Evolutionary conservation across 805 yeast genomes (phyloP).

Genomic region (Sugiyamaella marilandica): DNA sequence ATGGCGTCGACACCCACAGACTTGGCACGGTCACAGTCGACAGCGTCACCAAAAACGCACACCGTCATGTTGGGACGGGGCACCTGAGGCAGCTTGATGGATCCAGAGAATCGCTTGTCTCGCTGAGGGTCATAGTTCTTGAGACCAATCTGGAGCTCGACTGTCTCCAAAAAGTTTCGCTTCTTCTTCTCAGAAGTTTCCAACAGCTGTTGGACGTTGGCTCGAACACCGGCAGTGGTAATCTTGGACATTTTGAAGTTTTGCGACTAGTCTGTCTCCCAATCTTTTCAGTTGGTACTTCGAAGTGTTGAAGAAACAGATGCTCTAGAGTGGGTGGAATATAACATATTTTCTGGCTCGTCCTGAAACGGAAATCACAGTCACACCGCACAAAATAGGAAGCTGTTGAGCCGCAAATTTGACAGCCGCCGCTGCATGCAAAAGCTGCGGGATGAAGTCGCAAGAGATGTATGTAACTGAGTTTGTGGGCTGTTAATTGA

Average conservation of each 20-base stretch:
- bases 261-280: slow-evolving; percentile 20
- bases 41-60: slow-evolving; percentile 99
- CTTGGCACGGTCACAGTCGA: slow-evolving; percentile 99
- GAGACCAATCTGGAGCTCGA: slow-evolving; percentile 98
- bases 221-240: slow-evolving; percentile 91
- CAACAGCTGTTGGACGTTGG: slow-evolving; percentile 87
- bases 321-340: background rate
- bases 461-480: background rate
- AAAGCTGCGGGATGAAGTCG: no score
- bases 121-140: slow-evolving; percentile 99
- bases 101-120: slow-evolving; percentile 99
- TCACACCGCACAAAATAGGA: background rate
- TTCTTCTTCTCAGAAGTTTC: slow-evolving; percentile 91
- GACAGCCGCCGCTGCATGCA: background rate
- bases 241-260: slow-evolving; percentile 52
- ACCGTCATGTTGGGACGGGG: slow-evolving; percentile 99
- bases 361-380: slow-evolving; percentile 4
- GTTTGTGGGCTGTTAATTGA: no score
- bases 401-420: background rate
- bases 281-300: slow-evolving; percentile 21
- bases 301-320: slow-evolving; percentile 12
- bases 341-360: background rate
- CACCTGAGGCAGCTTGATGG: slow-evolving; percentile 95
- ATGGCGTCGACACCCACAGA: slow-evolving; percentile 98
- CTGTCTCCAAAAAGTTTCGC: slow-evolving; percentile 99